Conservation (phyloP, 1,139 yeast genomes). For the Pichia sp. region DNA sequence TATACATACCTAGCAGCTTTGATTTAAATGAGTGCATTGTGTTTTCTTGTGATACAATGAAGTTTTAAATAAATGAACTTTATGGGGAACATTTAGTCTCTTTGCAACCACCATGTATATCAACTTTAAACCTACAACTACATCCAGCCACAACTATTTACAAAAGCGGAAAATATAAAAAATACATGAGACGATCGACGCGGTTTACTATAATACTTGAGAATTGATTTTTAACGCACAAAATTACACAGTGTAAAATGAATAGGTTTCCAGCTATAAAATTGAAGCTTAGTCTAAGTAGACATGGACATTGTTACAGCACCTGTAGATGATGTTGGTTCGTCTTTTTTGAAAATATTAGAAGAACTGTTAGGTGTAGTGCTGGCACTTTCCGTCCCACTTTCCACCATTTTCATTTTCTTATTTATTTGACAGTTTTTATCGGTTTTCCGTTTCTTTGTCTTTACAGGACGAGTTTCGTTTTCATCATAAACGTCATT, state of each 20-base stretch:
- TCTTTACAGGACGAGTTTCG: slow-evolving; percentile 57
- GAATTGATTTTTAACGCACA: too few relatives aligned
- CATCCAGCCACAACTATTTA: too few relatives aligned
- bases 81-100: too few relatives aligned
- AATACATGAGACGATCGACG: background rate
- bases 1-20: slow-evolving; percentile 23
- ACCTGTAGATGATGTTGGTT: background rate
- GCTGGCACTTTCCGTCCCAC: slow-evolving; percentile 7
- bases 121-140: too few relatives aligned
- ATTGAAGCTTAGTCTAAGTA: background rate
- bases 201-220: too few relatives aligned
- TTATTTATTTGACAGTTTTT: slow-evolving; percentile 23
- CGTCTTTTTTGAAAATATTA: background rate
- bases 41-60: background rate
- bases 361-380: background rate
- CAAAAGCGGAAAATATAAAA: too few relatives aligned
- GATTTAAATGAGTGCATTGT: slow-evolving; percentile 26
- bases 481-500: slow-evolving; percentile 77
- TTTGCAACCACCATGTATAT: too few relatives aligned
- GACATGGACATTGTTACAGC: background rate
- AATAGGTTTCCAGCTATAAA: too few relatives aligned
- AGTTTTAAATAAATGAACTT: background rate
- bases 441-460: slow-evolving; percentile 39
- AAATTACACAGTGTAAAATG: too few relatives aligned
- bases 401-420: slow-evolving; percentile 21